These are phyloP conservation scores for Jacaranda mimosifolia DNA, from an alignment of 257 asterid species.

Conservation along the genomic window DNA sequence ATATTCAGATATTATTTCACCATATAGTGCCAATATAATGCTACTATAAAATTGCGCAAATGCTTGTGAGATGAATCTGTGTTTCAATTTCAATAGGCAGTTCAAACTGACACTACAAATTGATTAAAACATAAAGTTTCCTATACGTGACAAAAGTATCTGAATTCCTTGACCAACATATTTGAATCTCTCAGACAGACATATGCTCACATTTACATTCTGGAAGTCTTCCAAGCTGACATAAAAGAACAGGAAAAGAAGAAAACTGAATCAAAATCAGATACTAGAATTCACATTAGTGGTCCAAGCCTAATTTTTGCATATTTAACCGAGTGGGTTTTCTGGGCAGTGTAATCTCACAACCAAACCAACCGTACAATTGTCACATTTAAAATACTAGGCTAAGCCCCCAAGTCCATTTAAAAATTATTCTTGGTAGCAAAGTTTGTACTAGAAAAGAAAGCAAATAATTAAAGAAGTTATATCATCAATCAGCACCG, in stretches of 20 bases:
- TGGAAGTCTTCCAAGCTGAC: constrained; percentile 17
- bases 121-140: too few relatives aligned
- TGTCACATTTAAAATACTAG: background rate
- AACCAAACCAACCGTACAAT: constrained; percentile 35
- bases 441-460: constrained; percentile 12
- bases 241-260: constrained; percentile 19
- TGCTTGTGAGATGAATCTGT: too few relatives aligned
- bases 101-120: too few relatives aligned
- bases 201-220: constrained; percentile 31
- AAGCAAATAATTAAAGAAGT: background rate
- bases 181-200: too few relatives aligned
- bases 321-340: constrained; percentile 31
- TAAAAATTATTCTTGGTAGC: constrained; percentile 31
- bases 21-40: too few relatives aligned
- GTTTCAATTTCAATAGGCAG: too few relatives aligned
- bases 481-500: background rate
- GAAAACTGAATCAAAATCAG: constrained; percentile 35
- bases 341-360: background rate
- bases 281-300: constrained; percentile 29
- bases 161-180: too few relatives aligned
- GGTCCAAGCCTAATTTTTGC: constrained; percentile 42
- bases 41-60: background rate
- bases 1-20: background rate
- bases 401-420: constrained; percentile 25
- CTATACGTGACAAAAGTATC: too few relatives aligned